Evolutionary conservation across 306 rosid species (phyloP), one percentile per base, ranked within the genome.

Genomic region (Fragaria nilgerrensis): DNA sequence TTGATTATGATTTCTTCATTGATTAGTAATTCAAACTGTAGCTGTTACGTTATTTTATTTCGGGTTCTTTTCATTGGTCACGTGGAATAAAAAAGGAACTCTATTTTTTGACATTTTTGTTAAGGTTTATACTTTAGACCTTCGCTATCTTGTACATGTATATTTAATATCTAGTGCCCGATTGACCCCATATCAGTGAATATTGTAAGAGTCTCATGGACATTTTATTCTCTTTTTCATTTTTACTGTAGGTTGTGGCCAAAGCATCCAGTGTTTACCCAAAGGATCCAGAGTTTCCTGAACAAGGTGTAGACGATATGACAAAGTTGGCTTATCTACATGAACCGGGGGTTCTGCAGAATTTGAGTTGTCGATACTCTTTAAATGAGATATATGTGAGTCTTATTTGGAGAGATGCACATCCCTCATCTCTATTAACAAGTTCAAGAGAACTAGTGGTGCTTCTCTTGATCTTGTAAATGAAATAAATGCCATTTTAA

Each of bases 281-380:
- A 45, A 92, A 88, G 85, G 99, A 95, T 87, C 97, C 99, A 56
- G 99, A 95, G 70, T 92, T 91, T 83, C 99, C 99, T 64, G 75
- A 87, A 22, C 66, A 84, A 10, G 97, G 99, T 44, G 97, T 91
- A 29, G 98, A 95, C 14, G 99, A 95, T 78, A 95, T 95, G 99
- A 95, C 99, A 61, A 89, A 86, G 84, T 86, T 95, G 84, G 97
- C 99, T 75, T 95, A 95, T 86, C 83, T 95, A 68, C 99, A 95
- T 67, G 98, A 95, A 83, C 97, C 99, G 10, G 99, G 97, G 69
- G 96, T 95, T 77, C 90, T 95, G 70, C 91, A 82, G 64, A 95
- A 95, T 82, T 86, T 95, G 86, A 86, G 76, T 34, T 47, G 77
- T 79, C 94, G 99, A 48, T 95, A 92, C 58, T 74, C 84, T 67